Evolutionary conservation across 805 yeast genomes (phyloP), one percentile per base, ranked within the genome.

Genomic region (Pichia occidentalis): DNA sequence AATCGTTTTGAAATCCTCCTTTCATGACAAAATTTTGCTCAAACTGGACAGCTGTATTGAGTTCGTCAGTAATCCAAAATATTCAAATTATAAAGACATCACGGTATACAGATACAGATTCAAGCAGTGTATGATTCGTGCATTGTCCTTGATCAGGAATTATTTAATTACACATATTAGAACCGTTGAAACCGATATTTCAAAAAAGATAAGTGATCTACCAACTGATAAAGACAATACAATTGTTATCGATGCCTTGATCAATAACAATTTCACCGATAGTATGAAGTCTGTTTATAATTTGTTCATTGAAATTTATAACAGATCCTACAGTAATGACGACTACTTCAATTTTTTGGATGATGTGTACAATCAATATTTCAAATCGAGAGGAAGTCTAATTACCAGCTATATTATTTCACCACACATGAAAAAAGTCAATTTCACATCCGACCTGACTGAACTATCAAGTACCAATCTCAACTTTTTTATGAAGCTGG

Each of bases 101-200:
- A 90, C 78, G 20, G 53, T 75, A 2, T 86, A 84, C 54, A 71
- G 70, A 33, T 74, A 77, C 45, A 71, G 88, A 42, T 85, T 85
- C 61, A 75, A 83, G 44, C 94, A 85, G 50, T 85, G 95, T 51
- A 68, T 86, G 70, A 77, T 88, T 1, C 70, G 95, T 42, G 80
- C 94, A 1, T 67, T 86, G 32, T 77, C 92, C 0, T 64, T 90
- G 42, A 73, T 86, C 12, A 71, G 80, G 45, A 84, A 80, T 50
- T 85, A 79, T 53, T 59, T 84, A 38, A 66, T 65, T 8, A 57
- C 57, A n/a, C 68, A 66, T 24, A 54, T 74, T 29, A 64, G 60
- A 37, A 56, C 48, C 13, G 40, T 66, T 20, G 61, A 61, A 29
- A 46, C 51, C 13, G 48, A 43, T 7, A 40, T 44, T 16, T 25